These are phyloP conservation scores for Rhypophila decipiens DNA, from an alignment of 495 filamentous ascomycete genomes.

Conservation along the genomic window DNA sequence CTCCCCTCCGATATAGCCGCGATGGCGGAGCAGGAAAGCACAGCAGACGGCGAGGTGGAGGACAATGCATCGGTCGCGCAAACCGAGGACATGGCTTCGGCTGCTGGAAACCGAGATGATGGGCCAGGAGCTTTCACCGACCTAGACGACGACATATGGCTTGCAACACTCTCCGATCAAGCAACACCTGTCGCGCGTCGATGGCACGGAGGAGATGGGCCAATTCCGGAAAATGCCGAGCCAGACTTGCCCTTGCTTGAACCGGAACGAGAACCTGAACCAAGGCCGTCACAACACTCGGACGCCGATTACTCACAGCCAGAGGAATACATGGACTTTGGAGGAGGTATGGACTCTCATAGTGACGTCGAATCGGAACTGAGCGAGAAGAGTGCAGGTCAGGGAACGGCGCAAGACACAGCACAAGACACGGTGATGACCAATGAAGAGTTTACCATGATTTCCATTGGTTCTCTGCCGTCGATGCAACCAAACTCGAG, in stretches of 20 bases:
- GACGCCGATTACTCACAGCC: constrained; percentile 10
- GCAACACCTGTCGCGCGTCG: constrained; percentile 16
- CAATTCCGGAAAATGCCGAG: not conserved
- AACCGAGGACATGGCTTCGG: constrained; percentile 3
- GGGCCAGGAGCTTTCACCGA: constrained; percentile 3
- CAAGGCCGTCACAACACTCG: not conserved
- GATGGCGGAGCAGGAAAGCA: constrained; percentile 10
- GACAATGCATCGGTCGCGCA: constrained; percentile 12
- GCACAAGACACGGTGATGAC: constrained; percentile 36
- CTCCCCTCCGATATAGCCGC: constrained; percentile 12
- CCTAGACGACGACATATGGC: constrained; percentile 30
- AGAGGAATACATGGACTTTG: constrained; percentile 12
- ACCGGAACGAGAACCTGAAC: too few species aligned
- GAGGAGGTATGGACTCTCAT: constrained; percentile 16
- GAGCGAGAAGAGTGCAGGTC: too few species aligned
- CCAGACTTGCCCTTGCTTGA: too few species aligned
- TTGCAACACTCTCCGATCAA: constrained; percentile 20
- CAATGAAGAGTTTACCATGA: constrained; percentile 46
- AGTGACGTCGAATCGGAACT: constrained; percentile 16
- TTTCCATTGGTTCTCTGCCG: constrained; percentile 36
- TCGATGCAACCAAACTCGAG: constrained; percentile 35
- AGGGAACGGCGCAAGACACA: not conserved
- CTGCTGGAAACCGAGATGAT: constrained; percentile 2
- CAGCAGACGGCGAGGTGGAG: constrained; percentile 10
- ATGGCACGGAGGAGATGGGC: not conserved